phyloP scores from a whole-genome alignment of 305 asterid species.

The Euphrasia arctica region DNA sequence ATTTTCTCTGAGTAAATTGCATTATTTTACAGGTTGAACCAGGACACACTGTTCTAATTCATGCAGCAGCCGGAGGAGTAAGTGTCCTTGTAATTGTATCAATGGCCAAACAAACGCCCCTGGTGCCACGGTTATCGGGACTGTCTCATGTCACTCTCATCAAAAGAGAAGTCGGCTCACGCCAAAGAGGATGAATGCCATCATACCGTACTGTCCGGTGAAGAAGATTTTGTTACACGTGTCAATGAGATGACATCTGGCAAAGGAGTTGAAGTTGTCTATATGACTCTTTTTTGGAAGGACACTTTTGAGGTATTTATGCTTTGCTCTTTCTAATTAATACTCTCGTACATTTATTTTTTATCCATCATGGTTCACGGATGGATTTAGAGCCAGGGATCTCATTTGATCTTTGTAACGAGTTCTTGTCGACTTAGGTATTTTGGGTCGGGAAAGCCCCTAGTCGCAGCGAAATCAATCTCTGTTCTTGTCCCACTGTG shows the following conservation, averaged over 20 bases:
- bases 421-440: no score
- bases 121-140: slow-evolving; percentile 93
- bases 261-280: slow-evolving; percentile 89
- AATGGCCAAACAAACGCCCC: slow-evolving; percentile 82
- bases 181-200: slow-evolving; percentile 93
- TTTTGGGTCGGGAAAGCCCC: no score
- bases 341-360: no score
- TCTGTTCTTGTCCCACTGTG: slow-evolving; percentile 73
- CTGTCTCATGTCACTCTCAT: no score
- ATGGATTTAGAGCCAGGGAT: no score
- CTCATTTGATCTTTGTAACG: no score
- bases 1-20: neutral
- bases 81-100: slow-evolving; percentile 79
- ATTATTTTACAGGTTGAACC: slow-evolving; percentile 56
- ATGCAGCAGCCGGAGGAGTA: slow-evolving; percentile 98
- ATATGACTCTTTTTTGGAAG: slow-evolving; percentile 97
- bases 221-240: slow-evolving; percentile 71
- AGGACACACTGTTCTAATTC: slow-evolving; percentile 83
- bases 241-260: slow-evolving; percentile 89
- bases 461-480: slow-evolving; percentile 53
- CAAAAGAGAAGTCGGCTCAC: slow-evolving; percentile 78
- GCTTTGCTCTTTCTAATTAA: no score
- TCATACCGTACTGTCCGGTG: slow-evolving; percentile 68
- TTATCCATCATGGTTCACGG: no score
- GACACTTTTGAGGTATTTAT: slow-evolving; percentile 44